Conservation (phyloP, 495 filamentous ascomycete genomes). For the Cetradonia linearis region DNA sequence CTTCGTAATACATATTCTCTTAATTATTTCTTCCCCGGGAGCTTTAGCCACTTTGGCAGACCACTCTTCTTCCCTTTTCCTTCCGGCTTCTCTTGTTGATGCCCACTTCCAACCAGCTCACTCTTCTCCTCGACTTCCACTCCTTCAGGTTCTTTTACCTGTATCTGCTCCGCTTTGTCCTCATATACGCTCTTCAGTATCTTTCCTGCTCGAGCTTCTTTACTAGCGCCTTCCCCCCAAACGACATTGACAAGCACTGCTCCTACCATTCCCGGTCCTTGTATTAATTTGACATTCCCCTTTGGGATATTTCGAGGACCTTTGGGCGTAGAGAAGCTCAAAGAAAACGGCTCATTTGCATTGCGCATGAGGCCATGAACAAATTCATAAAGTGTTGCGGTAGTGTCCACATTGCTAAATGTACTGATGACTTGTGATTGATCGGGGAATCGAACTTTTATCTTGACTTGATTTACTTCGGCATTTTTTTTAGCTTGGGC, state of each 20-base stretch:
- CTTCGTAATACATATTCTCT: not conserved
- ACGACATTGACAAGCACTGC: slow-evolving; percentile 65
- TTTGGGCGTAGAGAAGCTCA: slow-evolving; percentile 34
- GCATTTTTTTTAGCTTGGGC: slow-evolving; percentile 50
- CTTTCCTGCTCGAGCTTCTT: slow-evolving; percentile 30
- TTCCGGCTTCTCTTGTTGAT: slow-evolving; percentile 35
- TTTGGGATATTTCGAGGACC: slow-evolving; percentile 36
- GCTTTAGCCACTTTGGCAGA: slow-evolving; percentile 63
- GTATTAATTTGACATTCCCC: slow-evolving; percentile 51
- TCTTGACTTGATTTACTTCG: slow-evolving; percentile 53
- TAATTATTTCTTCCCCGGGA: slow-evolving; percentile 46
- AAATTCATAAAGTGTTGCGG: slow-evolving; percentile 54
- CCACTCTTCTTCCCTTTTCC: slow-evolving; percentile 31
- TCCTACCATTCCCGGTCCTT: slow-evolving; percentile 56
- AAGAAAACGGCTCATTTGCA: slow-evolving; percentile 40
- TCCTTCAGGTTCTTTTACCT: slow-evolving; percentile 40
- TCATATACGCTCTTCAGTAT: slow-evolving; percentile 58
- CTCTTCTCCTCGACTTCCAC: slow-evolving; percentile 32
- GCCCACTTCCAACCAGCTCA: slow-evolving; percentile 32
- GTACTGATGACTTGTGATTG: slow-evolving; percentile 57
- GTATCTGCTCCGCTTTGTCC: slow-evolving; percentile 55
- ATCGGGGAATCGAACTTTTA: slow-evolving; percentile 84
- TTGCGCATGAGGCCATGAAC: slow-evolving; percentile 40
- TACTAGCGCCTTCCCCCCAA: slow-evolving; percentile 55
- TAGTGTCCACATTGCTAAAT: slow-evolving; percentile 54